Evolutionary conservation across 805 yeast genomes (phyloP).

Genomic region (Pichia thaimueangensis): DNA sequence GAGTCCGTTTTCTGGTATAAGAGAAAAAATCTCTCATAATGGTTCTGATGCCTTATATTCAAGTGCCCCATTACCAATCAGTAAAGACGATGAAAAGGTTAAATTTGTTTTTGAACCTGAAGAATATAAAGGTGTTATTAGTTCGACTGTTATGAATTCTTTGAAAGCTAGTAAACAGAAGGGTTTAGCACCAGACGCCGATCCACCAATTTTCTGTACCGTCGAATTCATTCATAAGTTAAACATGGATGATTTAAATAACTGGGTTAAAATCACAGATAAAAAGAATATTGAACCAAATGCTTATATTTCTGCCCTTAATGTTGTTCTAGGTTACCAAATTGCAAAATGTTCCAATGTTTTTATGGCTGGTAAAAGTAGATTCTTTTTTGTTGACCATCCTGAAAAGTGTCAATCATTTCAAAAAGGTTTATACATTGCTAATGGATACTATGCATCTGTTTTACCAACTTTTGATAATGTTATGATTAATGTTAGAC

Average conservation of each 20-base stretch:
- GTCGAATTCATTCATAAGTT: conserved; percentile 20
- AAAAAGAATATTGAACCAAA: conserved; percentile 18
- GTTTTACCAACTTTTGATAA: conserved; percentile 24
- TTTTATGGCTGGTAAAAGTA: conserved; percentile 20
- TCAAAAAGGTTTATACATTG: conserved; percentile 24
- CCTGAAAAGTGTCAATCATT: conserved; percentile 22
- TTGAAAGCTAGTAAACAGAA: conserved; percentile 10
- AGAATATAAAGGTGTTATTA: conserved; percentile 18
- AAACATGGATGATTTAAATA: conserved; percentile 20
- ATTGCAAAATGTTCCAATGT: conserved; percentile 20
- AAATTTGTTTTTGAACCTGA: conserved; percentile 16
- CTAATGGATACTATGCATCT: conserved; percentile 27
- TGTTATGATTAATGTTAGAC: conserved; percentile 25
- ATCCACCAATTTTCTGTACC: conserved; percentile 16
- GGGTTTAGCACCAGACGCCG: conserved; percentile 1
- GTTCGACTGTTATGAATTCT: conserved; percentile 14
- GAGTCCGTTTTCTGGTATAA: conserved; percentile 14
- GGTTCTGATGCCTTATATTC: conserved; percentile 20
- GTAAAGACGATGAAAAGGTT: conserved; percentile 15
- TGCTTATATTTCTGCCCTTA: conserved; percentile 21
- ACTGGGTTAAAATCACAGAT: conserved; percentile 16
- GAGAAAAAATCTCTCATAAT: conserved; percentile 19
- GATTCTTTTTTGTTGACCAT: conserved; percentile 20
- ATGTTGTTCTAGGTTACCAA: conserved; percentile 19
- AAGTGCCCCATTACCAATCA: conserved; percentile 17